Percentiles rank a stretch among this genome's conserved stretches.
These are phyloP conservation scores for Wickerhamomyces sydowiorum DNA, from an alignment of 805 yeast genomes.

Conservation along the genomic window DNA sequence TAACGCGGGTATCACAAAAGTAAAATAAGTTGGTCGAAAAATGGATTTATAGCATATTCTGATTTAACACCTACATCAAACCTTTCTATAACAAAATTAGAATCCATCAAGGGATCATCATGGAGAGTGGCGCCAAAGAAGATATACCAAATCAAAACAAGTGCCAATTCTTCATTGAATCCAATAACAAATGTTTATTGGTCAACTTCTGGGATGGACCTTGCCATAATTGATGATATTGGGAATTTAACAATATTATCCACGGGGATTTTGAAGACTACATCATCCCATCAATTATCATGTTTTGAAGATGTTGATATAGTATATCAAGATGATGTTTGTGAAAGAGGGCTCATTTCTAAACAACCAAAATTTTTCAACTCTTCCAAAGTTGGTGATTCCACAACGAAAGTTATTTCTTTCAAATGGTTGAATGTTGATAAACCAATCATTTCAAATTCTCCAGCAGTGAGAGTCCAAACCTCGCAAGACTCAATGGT, in stretches of 20 bases:
- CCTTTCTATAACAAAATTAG: constrained; percentile 31
- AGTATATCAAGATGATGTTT: constrained; percentile 33
- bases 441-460: constrained; percentile 53
- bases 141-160: constrained; percentile 17
- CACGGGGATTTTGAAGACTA: constrained; percentile 40
- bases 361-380: constrained; percentile 24
- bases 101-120: constrained; percentile 63
- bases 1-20: too few species aligned
- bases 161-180: constrained; percentile 24
- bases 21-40: constrained; percentile 59
- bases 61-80: constrained; percentile 30
- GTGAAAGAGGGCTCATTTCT: constrained; percentile 23
- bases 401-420: constrained; percentile 32
- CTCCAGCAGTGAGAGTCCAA: constrained; percentile 46
- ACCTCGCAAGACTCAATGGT: constrained; percentile 4
- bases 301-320: constrained; percentile 21
- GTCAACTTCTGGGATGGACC: constrained; percentile 75
- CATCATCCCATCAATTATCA: constrained; percentile 21
- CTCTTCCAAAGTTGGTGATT: constrained; percentile 44
- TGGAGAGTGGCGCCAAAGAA: constrained; percentile 55
- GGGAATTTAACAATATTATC: constrained; percentile 61
- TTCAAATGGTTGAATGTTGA: constrained; percentile 74
- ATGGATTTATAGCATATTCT: constrained; percentile 76
- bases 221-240: constrained; percentile 68
- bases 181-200: constrained; percentile 50